Conservation (phyloP, 2,329 filamentous ascomycete genomes). For the Podosphaera fusca region DNA sequence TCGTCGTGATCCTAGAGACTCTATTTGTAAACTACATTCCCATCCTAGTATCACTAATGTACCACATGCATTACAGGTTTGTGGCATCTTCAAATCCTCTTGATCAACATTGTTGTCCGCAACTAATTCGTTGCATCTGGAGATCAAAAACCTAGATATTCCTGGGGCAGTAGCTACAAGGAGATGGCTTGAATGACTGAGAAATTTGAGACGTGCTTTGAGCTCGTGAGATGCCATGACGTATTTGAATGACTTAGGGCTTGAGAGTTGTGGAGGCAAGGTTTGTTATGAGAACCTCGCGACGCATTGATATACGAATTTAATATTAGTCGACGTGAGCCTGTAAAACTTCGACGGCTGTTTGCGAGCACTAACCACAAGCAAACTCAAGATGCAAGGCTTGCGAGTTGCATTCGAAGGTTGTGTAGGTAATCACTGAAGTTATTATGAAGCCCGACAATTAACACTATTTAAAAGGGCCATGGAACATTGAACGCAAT, state of each 20-base stretch:
- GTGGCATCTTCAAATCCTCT: conserved; percentile 27
- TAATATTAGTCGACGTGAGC: too few relatives aligned
- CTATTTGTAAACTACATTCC: conserved; percentile 7
- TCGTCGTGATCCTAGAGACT: neutral
- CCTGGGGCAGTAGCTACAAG: conserved; percentile 28
- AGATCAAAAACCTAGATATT: conserved; percentile 36
- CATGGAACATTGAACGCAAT: conserved; percentile 85
- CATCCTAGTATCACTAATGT: conserved; percentile 31
- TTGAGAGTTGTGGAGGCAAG: conserved; percentile 35
- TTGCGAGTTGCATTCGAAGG: conserved; percentile 69
- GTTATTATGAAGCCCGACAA: neutral
- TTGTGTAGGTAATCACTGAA: conserved; percentile 36
- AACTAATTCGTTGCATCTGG: conserved; percentile 26
- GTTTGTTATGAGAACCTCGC: too few relatives aligned
- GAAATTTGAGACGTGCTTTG: conserved; percentile 16
- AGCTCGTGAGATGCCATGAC: conserved; percentile 12
- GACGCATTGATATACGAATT: too few relatives aligned
- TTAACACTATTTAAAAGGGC: conserved; percentile 29
- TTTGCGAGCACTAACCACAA: too few relatives aligned
- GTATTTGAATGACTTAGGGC: conserved; percentile 16
- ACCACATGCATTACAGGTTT: conserved; percentile 35
- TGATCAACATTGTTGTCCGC: conserved; percentile 22
- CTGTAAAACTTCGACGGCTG: too few relatives aligned
- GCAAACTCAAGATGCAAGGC: conserved; percentile 16
- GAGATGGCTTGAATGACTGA: conserved; percentile 36